Evolutionary conservation across 2,329 filamentous ascomycete genomes (phyloP), one percentile per base, ranked within the genome.

Genomic region (Aspergillus aculeatus): DNA sequence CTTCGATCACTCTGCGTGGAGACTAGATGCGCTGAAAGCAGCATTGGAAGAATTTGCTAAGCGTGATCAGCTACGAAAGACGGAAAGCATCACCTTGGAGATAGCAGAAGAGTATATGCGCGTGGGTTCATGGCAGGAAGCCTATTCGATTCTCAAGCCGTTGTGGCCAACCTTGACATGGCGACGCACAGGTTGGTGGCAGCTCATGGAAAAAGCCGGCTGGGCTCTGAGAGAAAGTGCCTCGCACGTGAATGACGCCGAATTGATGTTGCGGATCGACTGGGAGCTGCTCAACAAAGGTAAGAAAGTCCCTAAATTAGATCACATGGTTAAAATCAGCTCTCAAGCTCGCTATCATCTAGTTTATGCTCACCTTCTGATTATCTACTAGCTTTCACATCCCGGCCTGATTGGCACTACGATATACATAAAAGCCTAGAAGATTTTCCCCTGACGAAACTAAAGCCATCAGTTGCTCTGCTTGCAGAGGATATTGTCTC

Each of bases 161-260:
- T 68, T 86, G 1, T 88, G 85, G 85, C 69, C 81, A 47, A 77
- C 70, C 10, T 80, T 83, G 69, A 78, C 75, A n/a, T 88, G 86
- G 86, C 81, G 86, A 50, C 73, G 72, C 48, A 81, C 85, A 67
- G 79, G 82, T n/a, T 88, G 86, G 85, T 85, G 82, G 79, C 69
- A 74, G 47, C 75, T 86, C 4, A 83, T 86, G 62, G 78, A 77
- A 56, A 80, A 82, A 47, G 80, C 86, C 47, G 75, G 83, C 49
- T 82, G 80, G 76, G 75, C 79, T 9, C 72, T 87, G 41, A 78
- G 84, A 62, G 79, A 84, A 59, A 85, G 83, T 67, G 83, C 83
- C 16, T 58, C 76, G 9, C 74, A 75, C 35, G 66, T 78, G 10
- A 69, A 78, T 38, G 77, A 85, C 64, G 70, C 71, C 16, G 80